Evolutionary conservation across 768 basidiomycete species (phyloP).

Genomic region (Basidioascus undulatus): DNA sequence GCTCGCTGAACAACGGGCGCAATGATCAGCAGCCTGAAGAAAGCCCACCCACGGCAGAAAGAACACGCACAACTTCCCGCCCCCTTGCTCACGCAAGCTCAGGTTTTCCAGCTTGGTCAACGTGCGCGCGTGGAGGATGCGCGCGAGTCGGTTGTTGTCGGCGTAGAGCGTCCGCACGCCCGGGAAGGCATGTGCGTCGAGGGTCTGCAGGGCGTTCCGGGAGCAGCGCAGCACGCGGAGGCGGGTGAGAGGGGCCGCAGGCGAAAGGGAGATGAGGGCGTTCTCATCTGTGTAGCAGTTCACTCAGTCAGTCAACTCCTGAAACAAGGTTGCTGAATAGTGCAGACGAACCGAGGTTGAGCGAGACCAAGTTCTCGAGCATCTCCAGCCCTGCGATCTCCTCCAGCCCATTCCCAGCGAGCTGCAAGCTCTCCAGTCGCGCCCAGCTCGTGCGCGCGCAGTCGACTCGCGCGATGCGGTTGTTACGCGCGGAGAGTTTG

Average conservation of each 20-base stretch:
- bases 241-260: slow-evolving; percentile 27
- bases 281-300: slow-evolving; percentile 39
- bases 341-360: slow-evolving; percentile 55
- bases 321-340: neutral
- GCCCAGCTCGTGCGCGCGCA: slow-evolving; percentile 39
- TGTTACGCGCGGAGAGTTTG: slow-evolving; percentile 59
- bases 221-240: slow-evolving; percentile 67
- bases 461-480: slow-evolving; percentile 39
- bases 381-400: slow-evolving; percentile 32
- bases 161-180: slow-evolving; percentile 74
- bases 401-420: slow-evolving; percentile 48
- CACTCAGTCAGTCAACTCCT: too few relatives aligned
- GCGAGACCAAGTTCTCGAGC: slow-evolving; percentile 27
- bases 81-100: slow-evolving; percentile 70
- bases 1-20: neutral
- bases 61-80: slow-evolving; percentile 39
- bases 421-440: slow-evolving; percentile 52
- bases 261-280: slow-evolving; percentile 28
- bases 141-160: slow-evolving; percentile 42
- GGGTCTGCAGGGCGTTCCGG: slow-evolving; percentile 44
- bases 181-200: slow-evolving; percentile 36
- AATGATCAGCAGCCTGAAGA: neutral
- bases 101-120: slow-evolving; percentile 63
- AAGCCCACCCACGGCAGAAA: slow-evolving; percentile 1
- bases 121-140: slow-evolving; percentile 21